A percentile compares a stretch with the other conserved stretches of the same genome.
phyloP scores from a whole-genome alignment of 345 rosid species.

The Pistacia vera region DNA sequence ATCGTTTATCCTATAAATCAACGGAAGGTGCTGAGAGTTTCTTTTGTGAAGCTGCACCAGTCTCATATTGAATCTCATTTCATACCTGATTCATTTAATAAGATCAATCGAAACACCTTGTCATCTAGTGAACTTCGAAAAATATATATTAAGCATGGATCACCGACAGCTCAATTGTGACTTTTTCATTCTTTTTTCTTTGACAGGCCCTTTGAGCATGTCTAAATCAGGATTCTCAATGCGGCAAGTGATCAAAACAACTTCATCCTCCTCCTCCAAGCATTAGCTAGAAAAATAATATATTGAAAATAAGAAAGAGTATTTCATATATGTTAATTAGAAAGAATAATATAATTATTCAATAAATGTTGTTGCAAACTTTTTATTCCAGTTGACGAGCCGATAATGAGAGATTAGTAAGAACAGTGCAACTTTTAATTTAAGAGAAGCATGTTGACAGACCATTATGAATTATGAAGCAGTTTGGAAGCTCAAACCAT shows the following conservation, averaged over 20 bases:
- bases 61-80: slow-evolving; percentile 95
- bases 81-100: slow-evolving; percentile 60
- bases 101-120: slow-evolving; percentile 20
- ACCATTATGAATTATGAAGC: slow-evolving; percentile 96
- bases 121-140: slow-evolving; percentile 3
- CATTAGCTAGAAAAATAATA: slow-evolving; percentile 57
- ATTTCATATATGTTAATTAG: no score
- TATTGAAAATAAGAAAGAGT: no score
- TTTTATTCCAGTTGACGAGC: no score
- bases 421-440: neutral
- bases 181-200: slow-evolving; percentile 72
- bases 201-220: slow-evolving; percentile 69
- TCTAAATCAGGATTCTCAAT: slow-evolving; percentile 77
- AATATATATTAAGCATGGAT: neutral
- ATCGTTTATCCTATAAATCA: slow-evolving; percentile 83
- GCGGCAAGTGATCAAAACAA: slow-evolving; percentile 86
- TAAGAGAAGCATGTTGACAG: slow-evolving; percentile 17
- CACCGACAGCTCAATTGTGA: slow-evolving; percentile 72
- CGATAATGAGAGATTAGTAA: no score
- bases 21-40: slow-evolving; percentile 76
- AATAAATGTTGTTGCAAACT: no score
- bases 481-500: slow-evolving; percentile 99
- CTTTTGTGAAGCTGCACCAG: slow-evolving; percentile 82
- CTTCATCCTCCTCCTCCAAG: slow-evolving; percentile 98
- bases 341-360: no score